Evolutionary conservation across 2,329 filamentous ascomycete species (phyloP), one percentile per base, ranked within the genome.

Genomic region (Xylaria sp.): DNA sequence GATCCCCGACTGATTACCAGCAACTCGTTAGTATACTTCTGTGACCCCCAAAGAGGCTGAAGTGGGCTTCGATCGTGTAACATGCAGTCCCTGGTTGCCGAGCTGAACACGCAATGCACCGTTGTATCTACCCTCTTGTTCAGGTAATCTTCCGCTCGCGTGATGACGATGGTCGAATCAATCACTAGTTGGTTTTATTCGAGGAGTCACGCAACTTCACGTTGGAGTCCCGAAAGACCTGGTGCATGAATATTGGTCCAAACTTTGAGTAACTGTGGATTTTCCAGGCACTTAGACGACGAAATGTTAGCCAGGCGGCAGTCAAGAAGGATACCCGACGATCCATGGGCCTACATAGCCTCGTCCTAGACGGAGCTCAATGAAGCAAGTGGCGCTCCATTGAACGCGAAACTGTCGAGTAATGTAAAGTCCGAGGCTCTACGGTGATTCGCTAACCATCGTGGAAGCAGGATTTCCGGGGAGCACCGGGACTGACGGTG

Each of bases 21-120:
- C n/a, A 21, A 15, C n/a, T 57, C 56, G 47, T 19, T 28, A 25
- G 42, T 7, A 35, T 56, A 57, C 59, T 28, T 61, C 38, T 59
- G 40, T 31, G 47, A 47, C 23, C 61, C 56, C 47, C 38, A 61
- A 64, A 64, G 57, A 66, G 61, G 64, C 64, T 66, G 60, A 66
- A 55, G 49, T 47, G 42, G 40, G 53, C 38, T 54, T 53, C 51
- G 47, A 33, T 63, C 12, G 53, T 56, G 60, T 55, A 63, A 53
- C 52, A 33, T 66, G 60, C 63, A 52, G 46, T 52, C 52, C 40
- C 51, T 25, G 51, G 23, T 40, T 52, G 49, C 53, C 37, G 52
- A 60, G 57, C 60, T 60, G 56, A 57, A 61, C 35, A 51, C 42
- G 53, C 52, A 54, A 61, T 65, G 57, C 49, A 43, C 15, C 17